Percentiles rank a stretch among this genome's conserved stretches.
Conservation (phyloP, 176 grass and related monocot genomes). For the Hordeum vulgare region DNA sequence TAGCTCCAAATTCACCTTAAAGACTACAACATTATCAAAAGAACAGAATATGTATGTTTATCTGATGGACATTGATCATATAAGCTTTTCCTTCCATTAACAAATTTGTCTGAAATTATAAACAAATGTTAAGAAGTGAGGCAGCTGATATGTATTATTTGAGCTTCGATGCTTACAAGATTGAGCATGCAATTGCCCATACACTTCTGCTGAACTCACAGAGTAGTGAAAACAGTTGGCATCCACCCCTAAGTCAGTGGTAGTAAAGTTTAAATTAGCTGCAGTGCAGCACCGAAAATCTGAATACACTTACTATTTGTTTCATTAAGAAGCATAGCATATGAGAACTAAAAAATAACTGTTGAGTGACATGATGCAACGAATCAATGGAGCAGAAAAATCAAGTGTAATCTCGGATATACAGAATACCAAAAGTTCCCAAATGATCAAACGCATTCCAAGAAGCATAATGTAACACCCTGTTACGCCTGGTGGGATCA, state of each 20-base stretch:
- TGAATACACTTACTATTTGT: slow-evolving; percentile 13
- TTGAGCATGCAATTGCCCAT: neutral
- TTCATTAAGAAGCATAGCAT: neutral
- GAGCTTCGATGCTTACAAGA: slow-evolving; percentile 1
- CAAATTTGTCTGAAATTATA: neutral
- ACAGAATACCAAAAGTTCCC: neutral
- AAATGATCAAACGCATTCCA: neutral
- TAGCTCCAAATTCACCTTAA: slow-evolving; percentile 1
- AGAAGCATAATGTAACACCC: too few relatives aligned
- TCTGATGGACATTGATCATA: neutral
- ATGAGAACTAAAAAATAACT: slow-evolving; percentile 4
- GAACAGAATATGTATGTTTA: neutral
- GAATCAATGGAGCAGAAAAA: neutral
- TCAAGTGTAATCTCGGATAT: neutral
- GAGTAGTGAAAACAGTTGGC: neutral
- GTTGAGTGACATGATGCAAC: neutral
- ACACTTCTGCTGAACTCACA: neutral
- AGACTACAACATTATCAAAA: neutral
- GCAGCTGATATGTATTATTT: neutral
- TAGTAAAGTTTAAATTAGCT: neutral
- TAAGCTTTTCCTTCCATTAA: neutral
- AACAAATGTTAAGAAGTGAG: neutral
- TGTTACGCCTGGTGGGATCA: too few relatives aligned
- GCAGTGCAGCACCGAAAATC: neutral
- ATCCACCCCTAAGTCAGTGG: neutral